These are phyloP conservation scores for Ascochyta koolunga DNA, from an alignment of 2,329 filamentous ascomycete genomes.

Conservation along the genomic window DNA sequence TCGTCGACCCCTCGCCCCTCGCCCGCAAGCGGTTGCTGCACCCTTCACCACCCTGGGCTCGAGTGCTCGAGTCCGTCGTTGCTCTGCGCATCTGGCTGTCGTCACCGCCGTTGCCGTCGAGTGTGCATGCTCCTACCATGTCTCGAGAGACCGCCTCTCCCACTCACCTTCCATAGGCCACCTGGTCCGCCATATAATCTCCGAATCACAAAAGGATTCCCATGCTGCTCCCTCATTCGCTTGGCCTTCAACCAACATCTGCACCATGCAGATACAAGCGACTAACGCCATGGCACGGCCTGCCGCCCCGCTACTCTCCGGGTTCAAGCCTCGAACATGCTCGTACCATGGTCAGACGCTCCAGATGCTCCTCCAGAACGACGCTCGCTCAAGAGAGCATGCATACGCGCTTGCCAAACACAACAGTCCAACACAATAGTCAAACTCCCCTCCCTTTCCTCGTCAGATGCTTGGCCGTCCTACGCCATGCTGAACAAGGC, in stretches of 20 bases:
- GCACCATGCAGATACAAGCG: not conserved
- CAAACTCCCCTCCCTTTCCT: not conserved
- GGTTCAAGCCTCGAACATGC: not conserved
- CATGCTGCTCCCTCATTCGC: constrained; percentile 12
- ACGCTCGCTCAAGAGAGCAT: not conserved
- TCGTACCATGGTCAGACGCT: not conserved
- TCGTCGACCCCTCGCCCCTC: too few relatives aligned
- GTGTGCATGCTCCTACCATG: not conserved
- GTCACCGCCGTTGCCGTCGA: not conserved
- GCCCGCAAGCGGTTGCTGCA: constrained; percentile 3
- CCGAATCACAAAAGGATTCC: constrained; percentile 28
- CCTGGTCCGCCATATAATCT: constrained; percentile 23
- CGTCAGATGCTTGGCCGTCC: too few relatives aligned
- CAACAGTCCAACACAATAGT: too few relatives aligned
- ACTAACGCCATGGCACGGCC: constrained; percentile 8
- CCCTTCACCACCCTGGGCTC: not conserved
- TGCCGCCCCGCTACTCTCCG: not conserved
- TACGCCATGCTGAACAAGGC: not conserved
- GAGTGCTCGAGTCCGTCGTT: not conserved
- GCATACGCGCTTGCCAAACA: too few relatives aligned
- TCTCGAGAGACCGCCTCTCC: not conserved
- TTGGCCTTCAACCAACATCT: too few relatives aligned
- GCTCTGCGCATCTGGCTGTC: not conserved
- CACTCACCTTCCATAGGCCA: constrained; percentile 2
- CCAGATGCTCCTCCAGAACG: too few relatives aligned